These are phyloP conservation scores for Linnemannia exigua DNA, from an alignment of 192 early-diverging fungal species.

Conservation along the genomic window DNA sequence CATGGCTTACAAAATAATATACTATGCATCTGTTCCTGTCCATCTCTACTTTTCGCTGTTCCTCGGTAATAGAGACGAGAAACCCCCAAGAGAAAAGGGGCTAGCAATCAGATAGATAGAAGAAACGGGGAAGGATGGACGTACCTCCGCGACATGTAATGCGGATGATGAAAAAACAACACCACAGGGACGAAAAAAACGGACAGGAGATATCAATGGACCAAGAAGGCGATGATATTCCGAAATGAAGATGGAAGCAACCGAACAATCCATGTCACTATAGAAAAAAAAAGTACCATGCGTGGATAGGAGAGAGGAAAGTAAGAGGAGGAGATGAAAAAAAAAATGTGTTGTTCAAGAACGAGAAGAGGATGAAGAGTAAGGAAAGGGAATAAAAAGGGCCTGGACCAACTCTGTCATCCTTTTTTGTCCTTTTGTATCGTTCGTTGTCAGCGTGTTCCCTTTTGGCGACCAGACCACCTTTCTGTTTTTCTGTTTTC, in stretches of 20 bases:
- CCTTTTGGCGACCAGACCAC: constrained; percentile 3
- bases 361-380: not conserved
- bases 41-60: too few species aligned
- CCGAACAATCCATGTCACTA: not conserved
- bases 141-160: constrained; percentile 4
- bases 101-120: not conserved
- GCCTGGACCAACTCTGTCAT: not conserved
- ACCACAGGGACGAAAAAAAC: not conserved
- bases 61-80: too few species aligned
- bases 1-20: too few species aligned
- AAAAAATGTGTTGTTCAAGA: not conserved
- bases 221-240: not conserved
- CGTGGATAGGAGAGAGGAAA: not conserved
- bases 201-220: not conserved
- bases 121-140: not conserved
- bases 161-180: not conserved
- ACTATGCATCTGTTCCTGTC: too few species aligned
- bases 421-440: not conserved
- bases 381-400: not conserved
- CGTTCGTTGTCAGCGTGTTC: not conserved
- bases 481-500: not conserved
- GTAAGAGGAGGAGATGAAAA: not conserved
- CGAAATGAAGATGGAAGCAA: not conserved
- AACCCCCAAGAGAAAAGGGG: too few species aligned
- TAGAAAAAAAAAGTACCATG: not conserved